Evolutionary conservation across 2,329 filamentous ascomycete species (phyloP).

Genomic region (Cadophora luteo-olivacea): DNA sequence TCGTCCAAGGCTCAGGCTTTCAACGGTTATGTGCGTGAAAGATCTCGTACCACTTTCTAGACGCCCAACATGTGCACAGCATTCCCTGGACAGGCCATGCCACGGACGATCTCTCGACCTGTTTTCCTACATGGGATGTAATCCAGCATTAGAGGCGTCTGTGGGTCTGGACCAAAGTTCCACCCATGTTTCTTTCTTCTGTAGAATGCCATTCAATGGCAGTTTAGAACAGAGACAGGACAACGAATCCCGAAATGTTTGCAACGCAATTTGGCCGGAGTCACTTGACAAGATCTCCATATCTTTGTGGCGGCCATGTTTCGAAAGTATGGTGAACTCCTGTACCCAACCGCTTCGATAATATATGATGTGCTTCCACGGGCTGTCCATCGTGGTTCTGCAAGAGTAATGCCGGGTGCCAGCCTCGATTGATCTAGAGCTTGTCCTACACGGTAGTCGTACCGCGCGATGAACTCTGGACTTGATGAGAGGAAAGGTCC

Average conservation of each 20-base stretch:
- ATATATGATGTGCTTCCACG: slow-evolving; percentile 1
- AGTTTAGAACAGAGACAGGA: too few species aligned
- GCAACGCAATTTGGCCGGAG: too few species aligned
- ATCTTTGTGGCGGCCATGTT: background rate
- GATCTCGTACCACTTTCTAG: slow-evolving; percentile 14
- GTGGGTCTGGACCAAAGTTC: too few species aligned
- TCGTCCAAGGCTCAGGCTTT: slow-evolving; percentile 4
- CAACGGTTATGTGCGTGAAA: background rate
- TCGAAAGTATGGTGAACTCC: background rate
- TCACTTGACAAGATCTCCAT: slow-evolving; percentile 9
- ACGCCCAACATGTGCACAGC: background rate
- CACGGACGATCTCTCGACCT: background rate
- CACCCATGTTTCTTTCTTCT: too few species aligned
- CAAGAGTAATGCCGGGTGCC: background rate
- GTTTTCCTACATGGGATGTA: background rate
- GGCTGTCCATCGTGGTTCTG: background rate
- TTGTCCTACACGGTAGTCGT: slow-evolving; percentile 1
- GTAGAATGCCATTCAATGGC: too few species aligned
- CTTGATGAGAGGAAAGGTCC: background rate
- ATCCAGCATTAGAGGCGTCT: background rate
- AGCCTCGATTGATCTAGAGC: slow-evolving; percentile 2
- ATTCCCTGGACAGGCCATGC: background rate
- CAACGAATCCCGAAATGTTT: too few species aligned
- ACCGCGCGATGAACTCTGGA: background rate
- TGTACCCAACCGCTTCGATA: slow-evolving; percentile 8